Conservation (phyloP, 2,329 filamentous ascomycete genomes). For the Aureobasidium vineae region DNA sequence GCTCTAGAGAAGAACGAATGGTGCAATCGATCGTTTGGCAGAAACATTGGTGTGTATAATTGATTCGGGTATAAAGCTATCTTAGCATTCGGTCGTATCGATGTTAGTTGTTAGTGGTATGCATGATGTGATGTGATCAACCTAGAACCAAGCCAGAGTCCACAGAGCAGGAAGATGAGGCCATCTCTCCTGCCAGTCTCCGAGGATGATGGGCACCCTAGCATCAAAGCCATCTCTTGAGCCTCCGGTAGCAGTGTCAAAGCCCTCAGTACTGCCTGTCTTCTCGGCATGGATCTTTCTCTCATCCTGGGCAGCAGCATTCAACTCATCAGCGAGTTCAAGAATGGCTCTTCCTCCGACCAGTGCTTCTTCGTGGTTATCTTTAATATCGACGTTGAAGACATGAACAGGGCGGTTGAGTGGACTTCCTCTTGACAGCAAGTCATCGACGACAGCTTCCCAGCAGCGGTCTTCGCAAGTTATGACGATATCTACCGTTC, state of each 20-base stretch:
- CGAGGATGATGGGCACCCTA: conserved; percentile 85
- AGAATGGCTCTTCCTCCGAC: conserved; percentile 89
- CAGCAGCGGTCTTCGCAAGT: conserved; percentile 98
- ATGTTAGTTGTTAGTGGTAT: neutral
- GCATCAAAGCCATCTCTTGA: conserved; percentile 83
- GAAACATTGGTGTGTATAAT: neutral
- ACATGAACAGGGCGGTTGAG: conserved; percentile 94
- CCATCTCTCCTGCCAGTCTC: conserved; percentile 92
- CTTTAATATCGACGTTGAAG: conserved; percentile 97
- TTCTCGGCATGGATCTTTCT: conserved; percentile 50
- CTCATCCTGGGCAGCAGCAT: conserved; percentile 75
- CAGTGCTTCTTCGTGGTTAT: conserved; percentile 95
- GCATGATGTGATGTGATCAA: neutral
- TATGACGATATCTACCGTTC: conserved; percentile 89
- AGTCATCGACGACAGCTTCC: conserved; percentile 94
- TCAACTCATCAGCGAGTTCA: conserved; percentile 82
- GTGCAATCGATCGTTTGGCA: too few species aligned
- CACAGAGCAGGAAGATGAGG: conserved; percentile 86
- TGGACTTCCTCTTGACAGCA: conserved; percentile 78
- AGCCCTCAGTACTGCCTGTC: conserved; percentile 70
- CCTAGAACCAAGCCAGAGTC: conserved; percentile 89
- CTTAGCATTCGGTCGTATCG: neutral
- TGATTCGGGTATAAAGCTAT: neutral
- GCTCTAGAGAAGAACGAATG: too few species aligned
- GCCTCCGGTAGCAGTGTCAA: conserved; percentile 40